phyloP scores from a whole-genome alignment of 441 rosid species.

The Mallotus repandus region DNA sequence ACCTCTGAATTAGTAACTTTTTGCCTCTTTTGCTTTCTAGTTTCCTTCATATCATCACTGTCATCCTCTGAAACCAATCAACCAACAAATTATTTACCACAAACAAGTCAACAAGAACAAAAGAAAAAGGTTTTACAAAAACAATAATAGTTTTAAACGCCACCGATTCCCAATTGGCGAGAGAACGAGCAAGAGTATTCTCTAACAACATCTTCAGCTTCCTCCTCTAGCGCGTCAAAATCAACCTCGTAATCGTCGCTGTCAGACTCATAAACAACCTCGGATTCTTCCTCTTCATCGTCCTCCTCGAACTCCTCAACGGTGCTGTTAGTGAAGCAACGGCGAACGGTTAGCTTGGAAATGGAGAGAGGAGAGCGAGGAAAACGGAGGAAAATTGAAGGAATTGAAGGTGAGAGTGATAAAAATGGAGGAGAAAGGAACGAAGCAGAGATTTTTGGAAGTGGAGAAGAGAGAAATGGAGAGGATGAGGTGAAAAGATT shows the following conservation, averaged over 20 bases:
- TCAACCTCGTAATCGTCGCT: constrained; percentile 45
- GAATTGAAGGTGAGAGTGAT: neutral
- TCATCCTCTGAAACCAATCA: constrained; percentile 56
- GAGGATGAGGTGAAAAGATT: constrained; percentile 4
- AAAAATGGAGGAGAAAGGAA: neutral
- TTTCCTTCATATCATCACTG: constrained; percentile 41
- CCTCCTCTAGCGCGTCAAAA: constrained; percentile 59
- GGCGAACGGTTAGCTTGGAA: constrained; percentile 14
- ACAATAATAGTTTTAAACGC: neutral
- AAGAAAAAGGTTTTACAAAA: neutral
- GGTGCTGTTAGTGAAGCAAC: constrained; percentile 6
- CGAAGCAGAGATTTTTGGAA: neutral
- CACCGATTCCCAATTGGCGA: constrained; percentile 62
- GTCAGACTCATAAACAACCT: constrained; percentile 19
- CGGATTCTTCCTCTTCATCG: constrained; percentile 21
- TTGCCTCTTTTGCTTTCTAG: constrained; percentile 54
- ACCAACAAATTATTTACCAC: neutral
- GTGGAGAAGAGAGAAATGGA: neutral
- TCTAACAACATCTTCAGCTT: constrained; percentile 58
- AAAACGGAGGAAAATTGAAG: constrained; percentile 24
- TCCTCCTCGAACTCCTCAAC: constrained; percentile 29
- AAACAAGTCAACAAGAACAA: neutral
- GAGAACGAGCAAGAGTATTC: constrained; percentile 60
- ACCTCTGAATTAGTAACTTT: constrained; percentile 35
- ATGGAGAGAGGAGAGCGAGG: constrained; percentile 24